Percentiles rank a stretch among this genome's conserved stretches.
phyloP scores from a whole-genome alignment of 148 eudicot species.

The Rhododendron ferrugineum region DNA sequence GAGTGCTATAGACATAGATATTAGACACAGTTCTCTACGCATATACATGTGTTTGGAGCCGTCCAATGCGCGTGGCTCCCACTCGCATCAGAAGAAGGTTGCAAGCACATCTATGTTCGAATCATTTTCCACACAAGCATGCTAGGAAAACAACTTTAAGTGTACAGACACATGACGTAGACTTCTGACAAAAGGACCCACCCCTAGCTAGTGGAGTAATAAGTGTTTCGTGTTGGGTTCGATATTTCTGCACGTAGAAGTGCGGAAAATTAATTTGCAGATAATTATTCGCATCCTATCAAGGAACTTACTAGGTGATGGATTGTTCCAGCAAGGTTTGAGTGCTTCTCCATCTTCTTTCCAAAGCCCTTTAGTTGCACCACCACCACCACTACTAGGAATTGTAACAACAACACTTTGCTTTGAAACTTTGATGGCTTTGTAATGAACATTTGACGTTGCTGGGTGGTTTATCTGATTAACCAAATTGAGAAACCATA shows the following conservation, averaged over 20 bases:
- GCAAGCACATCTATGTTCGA: background rate
- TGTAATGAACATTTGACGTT: background rate
- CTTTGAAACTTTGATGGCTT: slow-evolving; percentile 1
- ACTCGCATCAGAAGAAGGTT: background rate
- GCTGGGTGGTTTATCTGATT: slow-evolving; percentile 7
- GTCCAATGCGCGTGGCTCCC: background rate
- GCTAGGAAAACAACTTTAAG: background rate
- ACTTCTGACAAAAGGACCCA: background rate
- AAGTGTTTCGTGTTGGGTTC: background rate
- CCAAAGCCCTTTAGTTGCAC: slow-evolving; percentile 7
- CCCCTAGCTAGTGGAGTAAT: background rate
- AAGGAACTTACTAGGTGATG: slow-evolving; percentile 18
- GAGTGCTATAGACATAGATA: background rate
- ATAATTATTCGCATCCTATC: too few relatives aligned
- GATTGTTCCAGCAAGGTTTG: slow-evolving; percentile 26
- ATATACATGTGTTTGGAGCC: background rate
- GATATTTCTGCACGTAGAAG: background rate
- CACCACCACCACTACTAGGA: background rate
- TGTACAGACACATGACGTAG: background rate
- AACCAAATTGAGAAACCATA: background rate
- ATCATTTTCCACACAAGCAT: background rate
- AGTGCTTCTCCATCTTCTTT: slow-evolving; percentile 11
- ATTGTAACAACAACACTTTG: slow-evolving; percentile 1
- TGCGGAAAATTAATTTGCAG: background rate
- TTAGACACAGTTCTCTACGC: background rate